Evolutionary conservation across 1,139 yeast genomes (phyloP).

Genomic region (Kodamaea ohmeri): DNA sequence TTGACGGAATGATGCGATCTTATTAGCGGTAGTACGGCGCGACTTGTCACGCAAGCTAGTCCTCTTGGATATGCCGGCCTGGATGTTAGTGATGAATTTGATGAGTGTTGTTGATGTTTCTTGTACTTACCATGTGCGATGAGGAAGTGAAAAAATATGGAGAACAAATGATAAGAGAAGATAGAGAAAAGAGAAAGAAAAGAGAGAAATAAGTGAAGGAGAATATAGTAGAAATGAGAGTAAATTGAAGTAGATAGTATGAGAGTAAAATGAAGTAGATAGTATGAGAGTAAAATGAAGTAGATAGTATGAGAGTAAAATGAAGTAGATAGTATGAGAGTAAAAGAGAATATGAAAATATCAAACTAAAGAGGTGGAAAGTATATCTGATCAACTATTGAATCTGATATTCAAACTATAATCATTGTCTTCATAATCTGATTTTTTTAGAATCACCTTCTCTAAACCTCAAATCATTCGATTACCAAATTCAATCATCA

Average conservation of each 20-base stretch:
- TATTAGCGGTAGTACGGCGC: slow-evolving; percentile 22
- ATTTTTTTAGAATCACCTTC: too few species aligned
- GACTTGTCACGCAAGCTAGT: slow-evolving; percentile 37
- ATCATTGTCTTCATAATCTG: too few species aligned
- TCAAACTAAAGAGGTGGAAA: too few species aligned
- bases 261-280: too few species aligned
- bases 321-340: too few species aligned
- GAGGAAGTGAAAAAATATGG: slow-evolving; percentile 1
- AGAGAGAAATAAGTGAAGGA: neutral
- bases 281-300: too few species aligned
- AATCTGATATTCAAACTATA: too few species aligned
- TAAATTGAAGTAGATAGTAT: neutral
- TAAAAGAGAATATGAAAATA: too few species aligned
- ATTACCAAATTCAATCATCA: too few species aligned
- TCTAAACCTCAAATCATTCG: too few species aligned
- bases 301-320: too few species aligned
- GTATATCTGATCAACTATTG: too few species aligned
- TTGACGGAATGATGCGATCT: slow-evolving; percentile 28
- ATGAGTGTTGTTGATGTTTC: slow-evolving; percentile 1
- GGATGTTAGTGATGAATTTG: slow-evolving; percentile 19
- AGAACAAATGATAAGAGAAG: neutral
- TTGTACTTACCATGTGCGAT: slow-evolving; percentile 7
- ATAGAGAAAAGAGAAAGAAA: neutral
- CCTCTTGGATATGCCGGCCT: slow-evolving; percentile 40
- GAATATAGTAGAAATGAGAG: neutral